Evolutionary conservation across 2,329 filamentous ascomycete genomes (phyloP).

Genomic region (Phaeosphaeria sp.): DNA sequence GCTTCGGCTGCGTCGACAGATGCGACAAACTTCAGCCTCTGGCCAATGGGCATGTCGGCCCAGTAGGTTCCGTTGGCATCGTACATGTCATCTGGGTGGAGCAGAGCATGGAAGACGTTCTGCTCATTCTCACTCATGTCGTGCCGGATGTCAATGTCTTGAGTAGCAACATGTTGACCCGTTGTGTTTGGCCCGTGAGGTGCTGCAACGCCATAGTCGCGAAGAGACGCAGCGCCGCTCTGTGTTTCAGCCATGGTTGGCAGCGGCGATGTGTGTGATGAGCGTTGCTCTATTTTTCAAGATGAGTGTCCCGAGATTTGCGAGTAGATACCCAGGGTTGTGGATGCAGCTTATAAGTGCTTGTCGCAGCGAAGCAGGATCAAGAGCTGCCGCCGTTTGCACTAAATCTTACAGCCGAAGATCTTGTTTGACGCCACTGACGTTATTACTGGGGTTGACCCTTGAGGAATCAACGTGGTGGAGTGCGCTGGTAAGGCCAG

Average conservation of each 20-base stretch:
- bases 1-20: slow-evolving; percentile 75
- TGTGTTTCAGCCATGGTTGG: slow-evolving; percentile 35
- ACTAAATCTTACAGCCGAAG: slow-evolving; percentile 1
- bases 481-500: slow-evolving; percentile 11
- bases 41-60: slow-evolving; percentile 78
- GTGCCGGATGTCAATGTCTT: slow-evolving; percentile 43
- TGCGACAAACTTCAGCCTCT: slow-evolving; percentile 78
- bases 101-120: slow-evolving; percentile 75
- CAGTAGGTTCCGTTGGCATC: slow-evolving; percentile 85
- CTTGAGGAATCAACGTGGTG: not conserved
- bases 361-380: not conserved
- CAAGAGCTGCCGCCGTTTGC: not conserved
- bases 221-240: slow-evolving; percentile 36
- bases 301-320: not conserved
- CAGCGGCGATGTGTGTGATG: slow-evolving; percentile 3
- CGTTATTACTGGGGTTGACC: slow-evolving; percentile 4
- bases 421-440: slow-evolving; percentile 7
- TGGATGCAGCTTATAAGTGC: slow-evolving; percentile 18
- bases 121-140: slow-evolving; percentile 65
- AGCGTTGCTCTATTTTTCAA: not conserved
- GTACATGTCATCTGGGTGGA: slow-evolving; percentile 89
- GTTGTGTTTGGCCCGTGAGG: slow-evolving; percentile 57
- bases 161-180: slow-evolving; percentile 53
- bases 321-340: slow-evolving; percentile 5
- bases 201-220: slow-evolving; percentile 56